Conservation (phyloP, 805 yeast genomes). For the Grigorovia transvaalensis region DNA sequence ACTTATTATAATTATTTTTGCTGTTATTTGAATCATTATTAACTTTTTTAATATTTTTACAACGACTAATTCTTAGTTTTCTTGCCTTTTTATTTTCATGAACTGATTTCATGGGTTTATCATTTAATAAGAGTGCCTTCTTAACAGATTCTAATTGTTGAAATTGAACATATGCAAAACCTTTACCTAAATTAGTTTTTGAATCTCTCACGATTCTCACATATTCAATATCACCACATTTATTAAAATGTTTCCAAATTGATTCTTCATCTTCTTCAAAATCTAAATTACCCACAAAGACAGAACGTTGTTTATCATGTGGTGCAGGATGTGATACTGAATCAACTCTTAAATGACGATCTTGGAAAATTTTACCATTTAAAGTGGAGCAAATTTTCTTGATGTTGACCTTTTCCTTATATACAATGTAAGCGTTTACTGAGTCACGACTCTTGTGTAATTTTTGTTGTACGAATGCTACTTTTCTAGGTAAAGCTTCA, state of each 20-base stretch:
- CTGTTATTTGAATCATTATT: slow-evolving; percentile 6
- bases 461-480: slow-evolving; percentile 74
- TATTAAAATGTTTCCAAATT: slow-evolving; percentile 70
- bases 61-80: slow-evolving; percentile 62
- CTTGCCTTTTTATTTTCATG: slow-evolving; percentile 19
- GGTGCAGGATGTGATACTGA: slow-evolving; percentile 85
- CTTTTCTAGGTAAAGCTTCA: slow-evolving; percentile 82
- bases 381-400: slow-evolving; percentile 30
- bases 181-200: slow-evolving; percentile 91
- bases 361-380: slow-evolving; percentile 60
- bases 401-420: slow-evolving; percentile 39
- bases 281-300: slow-evolving; percentile 89
- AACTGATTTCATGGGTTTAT: slow-evolving; percentile 41
- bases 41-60: slow-evolving; percentile 36
- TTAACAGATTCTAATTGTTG: slow-evolving; percentile 61
- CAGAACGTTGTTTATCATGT: slow-evolving; percentile 71
- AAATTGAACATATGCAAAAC: slow-evolving; percentile 93
- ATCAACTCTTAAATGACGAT: slow-evolving; percentile 80
- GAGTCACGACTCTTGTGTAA: slow-evolving; percentile 70
- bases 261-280: slow-evolving; percentile 88
- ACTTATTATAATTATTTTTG: slow-evolving; percentile 17
- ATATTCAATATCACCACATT: slow-evolving; percentile 65
- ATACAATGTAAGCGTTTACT: slow-evolving; percentile 83
- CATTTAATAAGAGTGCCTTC: slow-evolving; percentile 71
- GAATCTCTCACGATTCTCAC: slow-evolving; percentile 88